Conservation (phyloP, 371 early-diverging fungal species). For the Rhizopus arrhizus region DNA sequence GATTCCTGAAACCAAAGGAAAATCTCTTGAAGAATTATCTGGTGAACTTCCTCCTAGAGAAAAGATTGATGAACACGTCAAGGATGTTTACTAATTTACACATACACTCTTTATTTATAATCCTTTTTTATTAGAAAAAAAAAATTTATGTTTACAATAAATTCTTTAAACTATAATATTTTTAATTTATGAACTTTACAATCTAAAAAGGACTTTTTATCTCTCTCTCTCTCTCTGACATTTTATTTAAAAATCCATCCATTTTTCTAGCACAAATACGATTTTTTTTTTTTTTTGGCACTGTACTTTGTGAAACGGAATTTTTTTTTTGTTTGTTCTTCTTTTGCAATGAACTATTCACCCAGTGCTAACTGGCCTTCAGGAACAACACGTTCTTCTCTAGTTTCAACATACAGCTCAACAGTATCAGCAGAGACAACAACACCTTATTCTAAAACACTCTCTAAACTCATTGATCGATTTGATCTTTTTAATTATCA, state of each 20-base stretch:
- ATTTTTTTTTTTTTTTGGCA: no score
- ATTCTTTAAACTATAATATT: no score
- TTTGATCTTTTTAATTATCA: conserved; percentile 8
- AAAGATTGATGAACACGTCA: conserved; percentile 16
- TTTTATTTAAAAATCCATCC: no score
- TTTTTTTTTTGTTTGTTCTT: no score
- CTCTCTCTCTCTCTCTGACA: not conserved
- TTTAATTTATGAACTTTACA: no score
- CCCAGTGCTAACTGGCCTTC: not conserved
- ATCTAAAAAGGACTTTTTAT: no score
- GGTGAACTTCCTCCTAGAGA: conserved; percentile 36
- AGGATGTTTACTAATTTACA: conserved; percentile 23
- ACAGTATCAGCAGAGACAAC: not conserved
- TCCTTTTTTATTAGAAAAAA: not conserved
- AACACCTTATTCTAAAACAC: conserved; percentile 21
- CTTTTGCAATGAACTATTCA: no score
- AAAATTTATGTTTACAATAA: not conserved
- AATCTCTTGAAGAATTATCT: conserved; percentile 45
- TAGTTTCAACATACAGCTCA: not conserved
- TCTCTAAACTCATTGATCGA: conserved; percentile 20
- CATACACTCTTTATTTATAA: not conserved
- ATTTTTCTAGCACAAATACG: no score
- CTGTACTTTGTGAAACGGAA: no score
- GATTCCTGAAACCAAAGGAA: conserved; percentile 53
- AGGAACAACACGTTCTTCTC: not conserved